A percentile compares a stretch with the other conserved stretches of the same genome.
Conservation (phyloP, 768 basidiomycete species). For the Phanerodontia chrysosporium region DNA sequence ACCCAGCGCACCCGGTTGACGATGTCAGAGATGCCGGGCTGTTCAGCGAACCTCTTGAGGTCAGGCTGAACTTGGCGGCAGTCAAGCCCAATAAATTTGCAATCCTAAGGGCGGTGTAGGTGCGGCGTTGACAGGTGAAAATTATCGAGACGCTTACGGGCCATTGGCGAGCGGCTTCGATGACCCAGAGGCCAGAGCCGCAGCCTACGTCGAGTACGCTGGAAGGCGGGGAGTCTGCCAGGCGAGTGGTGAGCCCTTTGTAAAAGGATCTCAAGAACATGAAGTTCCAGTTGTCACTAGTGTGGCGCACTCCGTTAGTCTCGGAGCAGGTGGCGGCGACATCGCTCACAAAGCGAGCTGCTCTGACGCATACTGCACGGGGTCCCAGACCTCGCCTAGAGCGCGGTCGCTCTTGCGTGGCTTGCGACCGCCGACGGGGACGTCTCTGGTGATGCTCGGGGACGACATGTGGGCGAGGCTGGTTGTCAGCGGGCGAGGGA, state of each 20-base stretch:
- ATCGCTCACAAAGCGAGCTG: slow-evolving; percentile 50
- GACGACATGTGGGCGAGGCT: background rate
- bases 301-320: background rate
- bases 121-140: background rate
- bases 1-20: slow-evolving; percentile 58
- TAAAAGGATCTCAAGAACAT: slow-evolving; percentile 54
- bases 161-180: slow-evolving; percentile 68
- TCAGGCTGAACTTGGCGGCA: slow-evolving; percentile 53
- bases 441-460: slow-evolving; percentile 32
- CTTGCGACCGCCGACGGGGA: slow-evolving; percentile 31
- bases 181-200: slow-evolving; percentile 66
- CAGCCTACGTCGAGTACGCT: slow-evolving; percentile 67
- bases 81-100: slow-evolving; percentile 58
- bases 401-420: slow-evolving; percentile 38
- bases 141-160: slow-evolving; percentile 36
- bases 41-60: slow-evolving; percentile 10
- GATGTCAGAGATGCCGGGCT: slow-evolving; percentile 27
- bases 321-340: slow-evolving; percentile 14
- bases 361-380: slow-evolving; percentile 44
- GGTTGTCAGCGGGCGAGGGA: background rate
- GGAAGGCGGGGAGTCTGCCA: slow-evolving; percentile 46
- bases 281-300: slow-evolving; percentile 71
- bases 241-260: slow-evolving; percentile 48
- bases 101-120: slow-evolving; percentile 29
- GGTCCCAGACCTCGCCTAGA: slow-evolving; percentile 51